These are phyloP conservation scores for Actinomortierella ambigua DNA, from an alignment of 371 early-diverging fungal genomes.

Conservation along the genomic window DNA sequence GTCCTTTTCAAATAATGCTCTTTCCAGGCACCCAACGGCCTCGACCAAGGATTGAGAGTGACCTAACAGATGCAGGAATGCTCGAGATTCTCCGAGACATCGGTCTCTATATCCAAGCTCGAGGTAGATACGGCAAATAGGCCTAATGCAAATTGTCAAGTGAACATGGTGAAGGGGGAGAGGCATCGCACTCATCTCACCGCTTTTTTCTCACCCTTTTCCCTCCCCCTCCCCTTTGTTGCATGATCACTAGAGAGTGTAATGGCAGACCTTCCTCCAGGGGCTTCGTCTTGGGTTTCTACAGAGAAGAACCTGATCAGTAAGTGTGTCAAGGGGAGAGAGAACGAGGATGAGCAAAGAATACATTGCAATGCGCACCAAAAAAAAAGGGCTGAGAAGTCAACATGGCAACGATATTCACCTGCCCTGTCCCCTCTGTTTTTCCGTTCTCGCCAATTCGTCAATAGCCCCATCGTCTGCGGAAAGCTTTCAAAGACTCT, in stretches of 20 bases:
- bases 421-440: neutral
- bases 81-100: slow-evolving; percentile 55
- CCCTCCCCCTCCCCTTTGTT: neutral
- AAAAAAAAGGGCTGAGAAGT: too few relatives aligned
- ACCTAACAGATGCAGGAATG: slow-evolving; percentile 42
- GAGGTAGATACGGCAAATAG: slow-evolving; percentile 31
- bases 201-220: neutral
- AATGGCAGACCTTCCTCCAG: slow-evolving; percentile 41
- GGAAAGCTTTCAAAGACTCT: slow-evolving; percentile 27
- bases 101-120: slow-evolving; percentile 48
- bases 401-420: too few relatives aligned
- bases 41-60: slow-evolving; percentile 25
- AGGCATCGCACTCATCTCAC: neutral
- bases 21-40: slow-evolving; percentile 9
- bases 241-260: slow-evolving; percentile 32
- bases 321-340: slow-evolving; percentile 19
- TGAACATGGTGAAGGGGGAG: slow-evolving; percentile 12
- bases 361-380: too few relatives aligned
- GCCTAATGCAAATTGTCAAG: neutral
- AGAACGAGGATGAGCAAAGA: neutral
- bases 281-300: slow-evolving; percentile 53
- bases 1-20: neutral
- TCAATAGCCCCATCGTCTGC: slow-evolving; percentile 23
- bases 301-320: slow-evolving; percentile 52
- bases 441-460: neutral